Percentiles rank a stretch among this genome's conserved stretches.
Evolutionary conservation across 306 rosid species (phyloP).

Genomic region (Neltuma alba): DNA sequence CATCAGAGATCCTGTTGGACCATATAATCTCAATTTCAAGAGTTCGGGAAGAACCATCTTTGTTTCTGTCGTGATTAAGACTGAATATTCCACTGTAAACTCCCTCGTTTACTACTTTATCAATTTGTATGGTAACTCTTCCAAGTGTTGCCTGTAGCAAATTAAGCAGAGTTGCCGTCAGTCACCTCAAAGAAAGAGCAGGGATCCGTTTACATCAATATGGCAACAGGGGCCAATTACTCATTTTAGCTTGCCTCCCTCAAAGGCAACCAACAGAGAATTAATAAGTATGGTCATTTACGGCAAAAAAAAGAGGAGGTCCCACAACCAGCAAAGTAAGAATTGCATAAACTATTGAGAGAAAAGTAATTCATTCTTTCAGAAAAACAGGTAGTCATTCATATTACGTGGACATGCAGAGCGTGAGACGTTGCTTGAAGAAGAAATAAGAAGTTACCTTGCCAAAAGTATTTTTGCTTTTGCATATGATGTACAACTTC

Average conservation of each 20-base stretch:
- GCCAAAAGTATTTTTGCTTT: conserved; percentile 98
- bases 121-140: conserved; percentile 95
- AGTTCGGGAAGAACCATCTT: conserved; percentile 89
- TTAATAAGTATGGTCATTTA: neutral
- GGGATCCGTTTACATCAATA: neutral
- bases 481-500: conserved; percentile 89
- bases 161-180: conserved; percentile 30
- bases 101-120: conserved; percentile 92
- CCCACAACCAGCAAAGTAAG: conserved; percentile 4
- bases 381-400: conserved; percentile 28
- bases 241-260: neutral
- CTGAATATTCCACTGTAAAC: conserved; percentile 93
- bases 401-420: neutral
- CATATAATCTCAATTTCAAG: conserved; percentile 93
- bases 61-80: conserved; percentile 87
- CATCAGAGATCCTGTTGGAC: conserved; percentile 83
- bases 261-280: neutral
- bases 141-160: conserved; percentile 81
- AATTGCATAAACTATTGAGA: neutral
- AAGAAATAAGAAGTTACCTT: conserved; percentile 67
- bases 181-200: conserved; percentile 27
- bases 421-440: conserved; percentile 5
- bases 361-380: conserved; percentile 28
- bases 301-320: neutral
- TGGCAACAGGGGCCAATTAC: neutral